Conservation (phyloP, 306 rosid species). For the Trifolium pratense region DNA sequence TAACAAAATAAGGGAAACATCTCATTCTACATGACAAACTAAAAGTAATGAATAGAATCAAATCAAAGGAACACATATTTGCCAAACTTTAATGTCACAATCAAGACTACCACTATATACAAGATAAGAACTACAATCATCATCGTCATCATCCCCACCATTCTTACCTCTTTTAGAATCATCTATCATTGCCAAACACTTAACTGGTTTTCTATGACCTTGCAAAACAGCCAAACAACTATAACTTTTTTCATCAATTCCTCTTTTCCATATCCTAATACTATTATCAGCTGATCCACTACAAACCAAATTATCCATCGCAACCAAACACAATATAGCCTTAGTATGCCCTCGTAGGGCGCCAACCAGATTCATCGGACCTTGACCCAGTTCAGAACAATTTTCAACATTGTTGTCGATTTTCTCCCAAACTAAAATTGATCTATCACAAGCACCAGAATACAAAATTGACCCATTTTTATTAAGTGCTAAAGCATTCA, state of each 20-base stretch:
- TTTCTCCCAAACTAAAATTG: conserved; percentile 71
- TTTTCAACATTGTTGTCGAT: not conserved
- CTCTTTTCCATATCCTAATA: conserved; percentile 75
- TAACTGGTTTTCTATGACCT: conserved; percentile 64
- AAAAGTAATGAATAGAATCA: not conserved
- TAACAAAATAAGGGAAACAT: not conserved
- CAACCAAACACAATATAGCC: conserved; percentile 70
- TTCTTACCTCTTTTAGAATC: conserved; percentile 5
- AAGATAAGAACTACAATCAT: conserved; percentile 42
- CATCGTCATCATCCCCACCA: conserved; percentile 14
- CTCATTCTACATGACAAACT: not conserved
- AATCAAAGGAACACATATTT: conserved; percentile 47
- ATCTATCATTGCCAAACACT: conserved; percentile 58
- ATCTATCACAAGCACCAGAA: conserved; percentile 81
- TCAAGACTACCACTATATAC: conserved; percentile 74
- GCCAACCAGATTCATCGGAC: conserved; percentile 58
- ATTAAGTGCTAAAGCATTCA: conserved; percentile 69
- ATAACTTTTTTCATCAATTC: conserved; percentile 41
- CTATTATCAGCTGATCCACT: conserved; percentile 78
- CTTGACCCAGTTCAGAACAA: not conserved
- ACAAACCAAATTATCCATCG: conserved; percentile 60
- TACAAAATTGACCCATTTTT: conserved; percentile 56
- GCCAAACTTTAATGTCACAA: conserved; percentile 68
- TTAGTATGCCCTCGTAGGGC: conserved; percentile 71
- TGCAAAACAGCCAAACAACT: conserved; percentile 66